phyloP scores from a whole-genome alignment of 139 green algal genomes.

The Chlamydomonas incerta region DNA sequence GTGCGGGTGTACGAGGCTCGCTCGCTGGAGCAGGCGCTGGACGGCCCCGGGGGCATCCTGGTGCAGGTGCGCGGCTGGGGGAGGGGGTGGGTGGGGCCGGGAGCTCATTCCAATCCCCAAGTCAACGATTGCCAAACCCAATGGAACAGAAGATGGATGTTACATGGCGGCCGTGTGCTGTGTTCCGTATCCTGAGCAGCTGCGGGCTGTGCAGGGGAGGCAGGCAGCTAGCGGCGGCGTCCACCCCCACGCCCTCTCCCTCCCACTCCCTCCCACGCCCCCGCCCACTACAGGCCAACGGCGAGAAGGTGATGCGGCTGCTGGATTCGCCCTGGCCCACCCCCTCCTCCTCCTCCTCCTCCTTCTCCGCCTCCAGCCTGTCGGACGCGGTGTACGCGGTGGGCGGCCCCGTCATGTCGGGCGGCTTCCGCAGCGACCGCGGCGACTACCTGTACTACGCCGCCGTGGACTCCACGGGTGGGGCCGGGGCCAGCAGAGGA shows the following conservation, averaged over 20 bases:
- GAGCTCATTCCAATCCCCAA: too few relatives aligned
- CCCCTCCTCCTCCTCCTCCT: not conserved
- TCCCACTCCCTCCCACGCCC: not conserved
- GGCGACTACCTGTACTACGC: slow-evolving; percentile 34
- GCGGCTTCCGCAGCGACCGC: not conserved
- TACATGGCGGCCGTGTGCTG: too few relatives aligned
- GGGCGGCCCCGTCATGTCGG: slow-evolving; percentile 22
- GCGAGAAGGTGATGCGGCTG: slow-evolving; percentile 21
- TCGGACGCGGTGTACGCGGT: slow-evolving; percentile 12
- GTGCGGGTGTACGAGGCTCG: slow-evolving; percentile 77
- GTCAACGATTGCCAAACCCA: too few relatives aligned
- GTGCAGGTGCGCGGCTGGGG: not conserved
- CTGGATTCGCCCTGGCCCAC: slow-evolving; percentile 9
- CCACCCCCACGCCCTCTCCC: too few relatives aligned
- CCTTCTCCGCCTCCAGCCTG: not conserved
- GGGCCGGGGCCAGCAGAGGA: not conserved
- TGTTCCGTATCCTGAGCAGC: too few relatives aligned
- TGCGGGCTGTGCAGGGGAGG: too few relatives aligned
- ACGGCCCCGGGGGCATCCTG: slow-evolving; percentile 6
- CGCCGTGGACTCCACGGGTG: slow-evolving; percentile 11
- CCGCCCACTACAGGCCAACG: slow-evolving; percentile 10
- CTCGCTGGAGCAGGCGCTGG: not conserved
- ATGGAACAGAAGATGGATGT: too few relatives aligned
- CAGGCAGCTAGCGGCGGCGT: too few relatives aligned
- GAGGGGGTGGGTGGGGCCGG: too few relatives aligned